phyloP scores from a whole-genome alignment of 306 rosid species.

The Pachyrhizus erosus region DNA sequence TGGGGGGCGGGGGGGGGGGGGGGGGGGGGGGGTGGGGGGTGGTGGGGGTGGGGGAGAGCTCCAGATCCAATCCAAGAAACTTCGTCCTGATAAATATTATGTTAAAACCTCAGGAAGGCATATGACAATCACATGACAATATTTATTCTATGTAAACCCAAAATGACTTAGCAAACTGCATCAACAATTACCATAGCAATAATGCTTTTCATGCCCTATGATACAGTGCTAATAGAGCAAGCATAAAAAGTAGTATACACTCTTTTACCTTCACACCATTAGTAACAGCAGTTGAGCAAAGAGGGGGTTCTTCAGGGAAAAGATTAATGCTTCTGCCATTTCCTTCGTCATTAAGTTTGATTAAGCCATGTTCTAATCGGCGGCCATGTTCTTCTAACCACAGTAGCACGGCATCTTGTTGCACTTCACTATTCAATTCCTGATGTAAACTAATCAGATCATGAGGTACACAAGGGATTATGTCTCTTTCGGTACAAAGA shows the following conservation, averaged over 20 bases:
- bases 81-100: too few species aligned
- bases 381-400: slow-evolving; percentile 95
- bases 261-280: slow-evolving; percentile 77
- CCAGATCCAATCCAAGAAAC: too few species aligned
- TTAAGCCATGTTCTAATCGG: slow-evolving; percentile 72
- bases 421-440: slow-evolving; percentile 50
- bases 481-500: slow-evolving; percentile 60
- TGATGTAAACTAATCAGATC: slow-evolving; percentile 57
- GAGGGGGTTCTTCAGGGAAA: slow-evolving; percentile 80
- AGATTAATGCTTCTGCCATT: slow-evolving; percentile 59
- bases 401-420: slow-evolving; percentile 83
- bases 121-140: too few species aligned
- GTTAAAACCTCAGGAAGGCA: too few species aligned
- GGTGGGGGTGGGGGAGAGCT: too few species aligned
- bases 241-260: background rate
- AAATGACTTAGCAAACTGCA: too few species aligned
- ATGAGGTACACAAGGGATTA: slow-evolving; percentile 85
- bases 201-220: too few species aligned
- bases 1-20: too few species aligned
- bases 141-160: too few species aligned
- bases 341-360: slow-evolving; percentile 63
- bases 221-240: too few species aligned
- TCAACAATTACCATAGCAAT: background rate
- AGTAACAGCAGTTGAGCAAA: slow-evolving; percentile 78
- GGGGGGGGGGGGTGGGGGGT: too few species aligned